phyloP scores from a whole-genome alignment of 345 rosid genomes.

The Eucalyptus leucophloia region DNA sequence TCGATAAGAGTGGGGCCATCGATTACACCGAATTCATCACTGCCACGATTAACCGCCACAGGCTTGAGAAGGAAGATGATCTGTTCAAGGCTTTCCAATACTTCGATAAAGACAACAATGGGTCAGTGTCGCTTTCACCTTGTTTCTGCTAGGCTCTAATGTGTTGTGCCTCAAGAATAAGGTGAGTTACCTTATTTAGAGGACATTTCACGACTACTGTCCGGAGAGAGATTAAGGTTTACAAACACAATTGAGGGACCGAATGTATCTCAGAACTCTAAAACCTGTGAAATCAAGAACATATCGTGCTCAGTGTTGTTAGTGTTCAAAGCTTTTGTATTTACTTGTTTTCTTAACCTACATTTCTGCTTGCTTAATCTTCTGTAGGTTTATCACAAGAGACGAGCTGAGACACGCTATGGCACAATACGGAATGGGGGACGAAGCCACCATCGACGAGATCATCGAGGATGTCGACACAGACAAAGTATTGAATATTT shows the following conservation, averaged over 20 bases:
- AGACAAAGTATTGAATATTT: conserved; percentile 34
- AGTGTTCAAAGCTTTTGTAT: background rate
- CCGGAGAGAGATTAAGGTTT: background rate
- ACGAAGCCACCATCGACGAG: conserved; percentile 66
- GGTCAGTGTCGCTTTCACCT: conserved; percentile 22
- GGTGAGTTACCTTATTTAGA: background rate
- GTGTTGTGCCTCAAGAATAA: background rate
- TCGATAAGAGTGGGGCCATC: conserved; percentile 69
- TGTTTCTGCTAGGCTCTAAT: background rate
- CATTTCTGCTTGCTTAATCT: background rate
- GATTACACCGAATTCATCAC: conserved; percentile 86
- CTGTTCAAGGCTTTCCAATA: conserved; percentile 52
- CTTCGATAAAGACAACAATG: conserved; percentile 73
- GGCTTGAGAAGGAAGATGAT: conserved; percentile 70
- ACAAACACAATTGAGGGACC: background rate
- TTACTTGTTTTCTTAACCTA: background rate
- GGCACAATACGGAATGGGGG: conserved; percentile 65
- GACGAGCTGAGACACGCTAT: conserved; percentile 73
- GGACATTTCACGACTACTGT: background rate
- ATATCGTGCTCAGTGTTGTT: background rate
- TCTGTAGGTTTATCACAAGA: conserved; percentile 57
- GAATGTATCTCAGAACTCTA: too few relatives aligned
- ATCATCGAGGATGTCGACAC: conserved; percentile 68
- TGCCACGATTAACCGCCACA: conserved; percentile 78
- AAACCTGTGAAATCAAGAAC: background rate